A percentile compares a stretch with the other conserved stretches of the same genome.
Evolutionary conservation across 139 green algal species (phyloP).

Genomic region (Gonium pectorale): DNA sequence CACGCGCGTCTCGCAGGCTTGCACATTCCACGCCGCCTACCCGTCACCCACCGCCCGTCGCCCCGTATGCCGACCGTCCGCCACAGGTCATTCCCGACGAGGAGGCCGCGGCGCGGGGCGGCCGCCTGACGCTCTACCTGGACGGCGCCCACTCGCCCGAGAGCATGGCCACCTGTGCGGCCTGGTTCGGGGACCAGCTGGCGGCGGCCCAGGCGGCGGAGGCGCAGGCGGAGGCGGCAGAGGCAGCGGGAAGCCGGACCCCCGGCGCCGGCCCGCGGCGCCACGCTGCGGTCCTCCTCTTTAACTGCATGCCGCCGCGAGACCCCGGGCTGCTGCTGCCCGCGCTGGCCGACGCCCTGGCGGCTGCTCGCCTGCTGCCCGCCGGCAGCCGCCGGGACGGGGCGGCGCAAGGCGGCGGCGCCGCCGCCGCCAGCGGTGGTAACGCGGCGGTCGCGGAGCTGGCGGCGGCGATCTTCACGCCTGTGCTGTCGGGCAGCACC

Average conservation of each 20-base stretch:
- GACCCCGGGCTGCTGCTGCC: constrained; percentile 84
- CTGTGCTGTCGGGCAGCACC: constrained; percentile 54
- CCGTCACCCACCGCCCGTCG: too few species aligned
- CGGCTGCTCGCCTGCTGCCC: too few species aligned
- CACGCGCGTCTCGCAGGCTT: too few species aligned
- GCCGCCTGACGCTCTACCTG: constrained; percentile 88
- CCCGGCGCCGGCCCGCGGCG: too few species aligned
- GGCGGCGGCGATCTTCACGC: constrained; percentile 38
- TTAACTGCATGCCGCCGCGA: constrained; percentile 95
- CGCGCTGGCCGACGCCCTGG: constrained; percentile 58
- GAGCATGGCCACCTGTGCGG: constrained; percentile 88
- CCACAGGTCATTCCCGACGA: constrained; percentile 48
- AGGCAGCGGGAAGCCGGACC: too few species aligned
- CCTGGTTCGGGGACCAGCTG: constrained; percentile 87
- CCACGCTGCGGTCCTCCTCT: constrained; percentile 83
- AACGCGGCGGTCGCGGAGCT: background rate
- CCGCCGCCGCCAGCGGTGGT: background rate
- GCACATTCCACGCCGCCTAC: too few species aligned
- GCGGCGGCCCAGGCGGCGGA: too few species aligned
- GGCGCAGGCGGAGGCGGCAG: too few species aligned
- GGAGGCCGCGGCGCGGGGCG: background rate
- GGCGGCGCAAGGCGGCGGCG: too few species aligned
- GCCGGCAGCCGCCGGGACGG: too few species aligned
- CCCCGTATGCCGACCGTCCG: background rate
- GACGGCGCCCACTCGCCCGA: constrained; percentile 97